Evolutionary conservation across 257 asterid species (phyloP).

Genomic region (Coffea eugenioides): DNA sequence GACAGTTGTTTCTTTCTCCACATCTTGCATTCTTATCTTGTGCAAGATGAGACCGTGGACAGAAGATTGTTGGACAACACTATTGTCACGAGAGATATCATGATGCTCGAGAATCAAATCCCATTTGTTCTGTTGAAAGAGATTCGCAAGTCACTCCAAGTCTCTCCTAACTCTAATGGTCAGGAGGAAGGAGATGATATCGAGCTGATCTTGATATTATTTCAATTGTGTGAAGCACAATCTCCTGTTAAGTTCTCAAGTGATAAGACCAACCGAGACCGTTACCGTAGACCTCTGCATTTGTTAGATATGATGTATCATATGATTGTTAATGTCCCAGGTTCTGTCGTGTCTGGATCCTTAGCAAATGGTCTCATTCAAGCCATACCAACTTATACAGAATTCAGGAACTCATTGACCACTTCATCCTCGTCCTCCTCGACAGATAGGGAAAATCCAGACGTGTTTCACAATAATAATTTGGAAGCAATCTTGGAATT

Average conservation of each 20-base stretch:
- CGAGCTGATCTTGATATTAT: slow-evolving; percentile 8
- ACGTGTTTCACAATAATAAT: slow-evolving; percentile 13
- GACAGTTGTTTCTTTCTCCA: slow-evolving; percentile 44
- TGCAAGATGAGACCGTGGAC: neutral
- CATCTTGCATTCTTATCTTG: slow-evolving; percentile 10
- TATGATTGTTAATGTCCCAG: slow-evolving; percentile 21
- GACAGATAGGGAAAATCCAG: neutral
- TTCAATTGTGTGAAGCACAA: slow-evolving; percentile 20
- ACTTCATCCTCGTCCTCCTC: neutral
- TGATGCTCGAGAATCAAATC: slow-evolving; percentile 52
- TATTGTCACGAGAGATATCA: slow-evolving; percentile 26
- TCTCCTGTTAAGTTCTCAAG: slow-evolving; percentile 31
- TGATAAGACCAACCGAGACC: neutral
- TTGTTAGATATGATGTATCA: slow-evolving; percentile 40
- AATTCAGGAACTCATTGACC: neutral
- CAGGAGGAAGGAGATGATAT: neutral
- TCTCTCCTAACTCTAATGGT: neutral
- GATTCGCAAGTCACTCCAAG: slow-evolving; percentile 14
- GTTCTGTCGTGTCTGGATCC: neutral
- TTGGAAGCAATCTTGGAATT: slow-evolving; percentile 19
- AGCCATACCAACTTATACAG: neutral
- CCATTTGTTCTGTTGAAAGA: slow-evolving; percentile 26
- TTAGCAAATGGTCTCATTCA: neutral
- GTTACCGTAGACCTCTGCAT: slow-evolving; percentile 18
- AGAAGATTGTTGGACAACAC: slow-evolving; percentile 17